Evolutionary conservation across 768 basidiomycete species (phyloP), one percentile per base, ranked within the genome.

Genomic region (Panellus pusillus): DNA sequence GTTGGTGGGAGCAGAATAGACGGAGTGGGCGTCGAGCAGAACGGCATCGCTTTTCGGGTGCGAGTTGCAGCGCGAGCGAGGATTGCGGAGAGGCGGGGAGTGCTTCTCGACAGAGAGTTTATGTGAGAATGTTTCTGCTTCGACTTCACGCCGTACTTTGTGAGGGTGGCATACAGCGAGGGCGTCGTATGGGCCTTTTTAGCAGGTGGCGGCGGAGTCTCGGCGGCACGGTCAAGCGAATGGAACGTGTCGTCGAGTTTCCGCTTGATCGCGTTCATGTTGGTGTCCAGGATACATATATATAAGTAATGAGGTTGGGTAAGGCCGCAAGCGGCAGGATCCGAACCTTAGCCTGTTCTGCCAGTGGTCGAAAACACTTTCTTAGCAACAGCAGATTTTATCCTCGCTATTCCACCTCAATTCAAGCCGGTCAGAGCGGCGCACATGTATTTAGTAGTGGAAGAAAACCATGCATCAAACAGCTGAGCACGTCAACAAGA

Each of bases 201-300:
- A 17, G 79, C 80, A n/a, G 83, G 71, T 15, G 80, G 74, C 5
- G 76, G 70, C 8, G 65, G 61, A 1, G 78, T 62, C 14, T 71
- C 70, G 17, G 88, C 80, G 11, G 84, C 87, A 45, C 74, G 79
- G 64, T 93, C 91, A 47, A 93, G 67, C 38, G 72, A 77, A 47
- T 85, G 81, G 54, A 93, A 81, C 28, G 88, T 91, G 69, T 92
- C 90, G 54, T 90, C 85, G 44, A 92, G 80, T 70, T 92, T 93
- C 44, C 91, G 79, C 87, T 83, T 83, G 42, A 77, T 82, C 35
- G 72, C 65, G 39, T 68, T 65, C 17, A 67, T 53, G n/a, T n/a
- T n/a, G n/a, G n/a, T n/a, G 39, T 40, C n/a, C 14, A 40, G n/a
- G n/a, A 14, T 7, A 32, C 6, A 35, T 8, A 35, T 7, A 35